Evolutionary conservation across 192 early-diverging fungal genomes (phyloP), one percentile per base, ranked within the genome.

Genomic region (Powellomyces hirtus): DNA sequence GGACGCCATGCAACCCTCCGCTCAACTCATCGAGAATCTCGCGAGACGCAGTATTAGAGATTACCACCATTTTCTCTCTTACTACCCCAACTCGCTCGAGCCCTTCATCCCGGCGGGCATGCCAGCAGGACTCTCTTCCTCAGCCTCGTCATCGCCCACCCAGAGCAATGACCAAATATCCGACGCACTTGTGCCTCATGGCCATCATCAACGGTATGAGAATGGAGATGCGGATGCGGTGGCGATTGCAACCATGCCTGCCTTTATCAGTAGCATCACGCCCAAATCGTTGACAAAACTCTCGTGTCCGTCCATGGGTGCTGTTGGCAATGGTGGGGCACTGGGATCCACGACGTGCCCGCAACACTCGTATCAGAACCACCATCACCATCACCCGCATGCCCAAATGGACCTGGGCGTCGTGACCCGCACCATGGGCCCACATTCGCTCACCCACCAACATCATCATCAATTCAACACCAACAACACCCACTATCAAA

Each of bases 51-150:
- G 49, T 22, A 79, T 78, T 33, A 34, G 63, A 14, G 77, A 78
- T 42, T 75, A 78, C 45, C 34, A 27, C 46, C 63, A 75, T 44
- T 78, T 78, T 52, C 56, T 78, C 20, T 49, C 57, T 31, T 65
- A 49, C 58, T 78, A 49, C 36, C 64, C 62, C 0, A 67, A 62
- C 61, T 33, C 52, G 2, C 53, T 77, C 34, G 49, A 45, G 1
- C 61, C 76, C 1, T 77, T 77, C 45, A 30, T 22, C 13, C 67
- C 62, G 31, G 36, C 59, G 3, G 40, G 8, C 46, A 18, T 24
- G 46, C 46, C n/a, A 24, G 16, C 53, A 2, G 20, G 20, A 6
- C 4, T 16, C 29, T 22, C 53, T 4, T 4, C 53, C 29, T 29
- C 53, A 18, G 53, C 53, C 16, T 16, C 29, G 1, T 7, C 52